Evolutionary conservation across 1,139 yeast genomes (phyloP), one percentile per base, ranked within the genome.

Genomic region (Kazachstania sp.): DNA sequence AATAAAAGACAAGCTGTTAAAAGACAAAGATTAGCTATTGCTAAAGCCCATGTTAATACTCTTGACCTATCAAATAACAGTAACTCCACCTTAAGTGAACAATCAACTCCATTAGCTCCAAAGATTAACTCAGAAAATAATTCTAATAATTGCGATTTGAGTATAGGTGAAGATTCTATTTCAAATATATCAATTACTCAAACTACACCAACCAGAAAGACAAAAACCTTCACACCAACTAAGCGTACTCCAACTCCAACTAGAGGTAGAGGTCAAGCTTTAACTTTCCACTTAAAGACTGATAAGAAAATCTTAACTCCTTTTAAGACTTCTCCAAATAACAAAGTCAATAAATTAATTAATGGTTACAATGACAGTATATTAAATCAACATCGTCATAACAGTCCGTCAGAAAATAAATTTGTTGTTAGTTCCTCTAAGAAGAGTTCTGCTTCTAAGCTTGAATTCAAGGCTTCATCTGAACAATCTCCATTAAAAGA

Each of bases 1-100:
- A 92, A 92, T 68, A 85, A 81, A 65, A 80, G 98, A 66, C 98
- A 92, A 69, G 77, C 88, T 39, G 68, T 81, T 54, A 79, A 94
- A 55, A 81, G 54, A 50, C 53, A 51, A 37, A 55, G 44, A 45
- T 36, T 42, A n/a, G 47, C 51, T 8, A 20, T 45, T 26, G 46
- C 37, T 51, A 48, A 45, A 20, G 13, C 7, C 28, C 28, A 23
- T 4, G 28, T 23, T 23, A 23, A 23, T 9, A 4, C 35, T 8
- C 16, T 15, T 32, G 18, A 32, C 12, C 4, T 15, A n/a, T n/a
- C 35, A 32, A 15, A 37, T 19, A 13, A 19, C n/a, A 11, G 15
- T 18, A 20, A 37, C 29, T 3, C 29, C 19, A 20, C 9, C 18
- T 12, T 37, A 6, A 11, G 11, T 19, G 39, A 37, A 18, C 39